phyloP scores from a whole-genome alignment of 2,329 filamentous ascomycete species.

The Hymenoscyphus albidus region DNA sequence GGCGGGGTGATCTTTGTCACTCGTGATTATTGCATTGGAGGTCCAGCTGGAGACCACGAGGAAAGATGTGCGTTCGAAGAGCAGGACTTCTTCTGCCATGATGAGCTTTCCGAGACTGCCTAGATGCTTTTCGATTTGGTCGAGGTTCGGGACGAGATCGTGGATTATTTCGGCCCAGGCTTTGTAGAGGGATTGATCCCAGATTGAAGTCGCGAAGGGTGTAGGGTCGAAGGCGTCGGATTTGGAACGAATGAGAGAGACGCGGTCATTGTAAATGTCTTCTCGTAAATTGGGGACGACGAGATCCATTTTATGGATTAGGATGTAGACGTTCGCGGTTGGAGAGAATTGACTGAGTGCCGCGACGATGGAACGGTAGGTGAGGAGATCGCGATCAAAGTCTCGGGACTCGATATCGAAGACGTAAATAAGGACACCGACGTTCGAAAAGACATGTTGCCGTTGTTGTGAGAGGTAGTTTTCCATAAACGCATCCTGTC shows the following conservation, averaged over 20 bases:
- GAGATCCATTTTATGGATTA: slow-evolving; percentile 99
- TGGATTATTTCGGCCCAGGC: slow-evolving; percentile 98
- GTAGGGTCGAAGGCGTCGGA: slow-evolving; percentile 73
- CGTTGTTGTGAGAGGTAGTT: slow-evolving; percentile 96
- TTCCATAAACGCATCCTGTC: slow-evolving; percentile 97
- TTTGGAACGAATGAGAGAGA: slow-evolving; percentile 70
- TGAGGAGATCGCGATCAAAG: slow-evolving; percentile 86
- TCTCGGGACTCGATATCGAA: slow-evolving; percentile 98
- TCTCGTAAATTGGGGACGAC: slow-evolving; percentile 77
- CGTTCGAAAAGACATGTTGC: slow-evolving; percentile 92
- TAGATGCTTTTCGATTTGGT: slow-evolving; percentile 82
- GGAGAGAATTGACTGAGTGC: slow-evolving; percentile 83
- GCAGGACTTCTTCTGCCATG: slow-evolving; percentile 85
- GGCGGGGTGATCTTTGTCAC: slow-evolving; percentile 32
- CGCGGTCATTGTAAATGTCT: slow-evolving; percentile 78
- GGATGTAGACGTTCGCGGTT: slow-evolving; percentile 80
- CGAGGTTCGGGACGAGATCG: slow-evolving; percentile 90
- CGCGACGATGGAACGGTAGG: slow-evolving; percentile 85
- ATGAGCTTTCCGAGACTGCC: slow-evolving; percentile 78
- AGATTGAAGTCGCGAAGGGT: slow-evolving; percentile 93
- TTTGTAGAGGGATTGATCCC: slow-evolving; percentile 97
- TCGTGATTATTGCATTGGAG: slow-evolving; percentile 38
- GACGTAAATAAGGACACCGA: slow-evolving; percentile 96
- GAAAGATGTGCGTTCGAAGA: slow-evolving; percentile 95
- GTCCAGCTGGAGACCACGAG: slow-evolving; percentile 93